These are phyloP conservation scores for Meira nashicola DNA, from an alignment of 1,284 basidiomycete species.

Conservation along the genomic window DNA sequence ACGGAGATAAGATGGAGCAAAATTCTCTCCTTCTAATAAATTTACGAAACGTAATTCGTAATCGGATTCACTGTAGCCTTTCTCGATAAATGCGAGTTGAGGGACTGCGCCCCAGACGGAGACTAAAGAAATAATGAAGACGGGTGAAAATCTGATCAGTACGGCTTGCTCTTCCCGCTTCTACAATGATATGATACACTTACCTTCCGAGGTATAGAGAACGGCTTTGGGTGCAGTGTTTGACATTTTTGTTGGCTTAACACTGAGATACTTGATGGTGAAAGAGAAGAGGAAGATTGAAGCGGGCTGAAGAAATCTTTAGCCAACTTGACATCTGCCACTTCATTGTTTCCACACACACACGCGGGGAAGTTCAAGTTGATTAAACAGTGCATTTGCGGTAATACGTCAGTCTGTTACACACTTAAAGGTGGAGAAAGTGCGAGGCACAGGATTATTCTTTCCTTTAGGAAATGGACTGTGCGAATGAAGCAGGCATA, in stretches of 20 bases:
- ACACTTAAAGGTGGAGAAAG: too few relatives aligned
- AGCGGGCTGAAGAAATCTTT: too few relatives aligned
- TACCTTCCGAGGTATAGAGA: conserved; percentile 31
- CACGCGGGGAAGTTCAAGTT: too few relatives aligned
- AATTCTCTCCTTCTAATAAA: conserved; percentile 59
- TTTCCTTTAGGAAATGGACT: too few relatives aligned
- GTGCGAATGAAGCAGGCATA: too few relatives aligned
- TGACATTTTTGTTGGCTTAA: neutral
- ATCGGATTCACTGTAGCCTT: conserved; percentile 34
- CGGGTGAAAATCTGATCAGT: neutral
- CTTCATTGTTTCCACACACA: too few relatives aligned
- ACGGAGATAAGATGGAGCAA: conserved; percentile 64
- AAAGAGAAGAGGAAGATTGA: too few relatives aligned
- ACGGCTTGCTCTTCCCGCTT: conserved; percentile 2
- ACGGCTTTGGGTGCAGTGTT: conserved; percentile 23
- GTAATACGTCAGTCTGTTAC: too few relatives aligned
- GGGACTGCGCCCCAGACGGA: conserved; percentile 37
- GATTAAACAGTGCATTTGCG: too few relatives aligned
- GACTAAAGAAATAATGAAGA: conserved; percentile 3
- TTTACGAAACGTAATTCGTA: conserved; percentile 42
- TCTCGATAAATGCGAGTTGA: conserved; percentile 31
- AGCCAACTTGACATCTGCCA: too few relatives aligned
- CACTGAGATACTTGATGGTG: too few relatives aligned
- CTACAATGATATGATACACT: neutral
- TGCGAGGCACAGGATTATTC: too few relatives aligned